Percentiles rank a stretch among this genome's conserved stretches.
These are phyloP conservation scores for Heterobasidion annosum DNA, from an alignment of 1,284 basidiomycete genomes.

Conservation along the genomic window DNA sequence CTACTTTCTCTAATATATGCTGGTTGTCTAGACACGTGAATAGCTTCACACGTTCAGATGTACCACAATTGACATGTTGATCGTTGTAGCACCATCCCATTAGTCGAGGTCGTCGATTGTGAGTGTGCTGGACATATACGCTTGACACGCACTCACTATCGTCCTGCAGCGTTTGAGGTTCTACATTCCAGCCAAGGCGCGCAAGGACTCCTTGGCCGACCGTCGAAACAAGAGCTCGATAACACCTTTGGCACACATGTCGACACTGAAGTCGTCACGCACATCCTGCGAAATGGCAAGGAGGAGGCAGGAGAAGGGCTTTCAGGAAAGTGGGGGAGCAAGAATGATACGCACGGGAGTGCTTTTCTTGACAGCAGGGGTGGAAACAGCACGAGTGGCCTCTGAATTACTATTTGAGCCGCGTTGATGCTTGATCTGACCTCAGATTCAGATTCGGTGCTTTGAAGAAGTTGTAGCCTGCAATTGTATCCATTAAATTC, in stretches of 20 bases:
- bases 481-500: not conserved
- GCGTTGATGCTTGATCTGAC: not conserved
- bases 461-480: not conserved
- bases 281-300: conserved; percentile 54
- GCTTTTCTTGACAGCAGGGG: conserved; percentile 8
- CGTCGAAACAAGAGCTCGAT: conserved; percentile 75
- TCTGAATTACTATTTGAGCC: conserved; percentile 1
- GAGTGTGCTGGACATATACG: conserved; percentile 19
- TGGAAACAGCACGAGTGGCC: conserved; percentile 7
- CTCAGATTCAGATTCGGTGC: not conserved
- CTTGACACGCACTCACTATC: conserved; percentile 10
- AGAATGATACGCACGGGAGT: conserved; percentile 29
- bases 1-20: conserved; percentile 12
- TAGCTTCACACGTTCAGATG: conserved; percentile 10
- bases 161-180: conserved; percentile 32
- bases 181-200: conserved; percentile 57
- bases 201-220: conserved; percentile 60
- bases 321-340: conserved; percentile 15
- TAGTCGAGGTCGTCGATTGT: conserved; percentile 72
- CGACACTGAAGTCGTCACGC: conserved; percentile 51
- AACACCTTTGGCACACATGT: conserved; percentile 56
- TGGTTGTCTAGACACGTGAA: conserved; percentile 53
- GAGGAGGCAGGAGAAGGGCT: conserved; percentile 42
- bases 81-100: conserved; percentile 46
- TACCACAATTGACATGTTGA: conserved; percentile 4